Base-by-base conservation (phyloP, 2,329 filamentous ascomycete genomes). In the Xylariaceae sp. region DNA sequence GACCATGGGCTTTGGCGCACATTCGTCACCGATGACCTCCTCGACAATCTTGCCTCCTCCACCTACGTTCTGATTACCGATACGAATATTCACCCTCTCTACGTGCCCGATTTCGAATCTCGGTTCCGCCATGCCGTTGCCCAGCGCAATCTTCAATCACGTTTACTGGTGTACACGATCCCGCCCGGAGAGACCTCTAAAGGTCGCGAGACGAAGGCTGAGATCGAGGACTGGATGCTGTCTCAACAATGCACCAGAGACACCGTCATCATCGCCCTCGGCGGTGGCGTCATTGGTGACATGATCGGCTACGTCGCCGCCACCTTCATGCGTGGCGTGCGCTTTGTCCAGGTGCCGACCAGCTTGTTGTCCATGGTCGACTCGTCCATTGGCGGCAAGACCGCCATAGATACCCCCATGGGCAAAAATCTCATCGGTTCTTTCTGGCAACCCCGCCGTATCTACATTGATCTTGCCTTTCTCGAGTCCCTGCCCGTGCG, bases 1-100 rank as follows among this genome's bases (percentile, higher is more conserved):
- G 90, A 96, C 69, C 90, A 95, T 70, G 89, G 87, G 61, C 82
- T 99, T 52, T 96, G 92, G 89, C 82, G 86, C 59, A 80, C 80
- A 67, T 94, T 88, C 69, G 85, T 97, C 59, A 84, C 86, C 49
- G 74, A 85, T 62, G 92, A 99, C 72, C 80, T 99, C 53, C 77
- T 97, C 58, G 74, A 80, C 51, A 88, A 87, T 68, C 78, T 94
- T 56, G 73, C 81, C 47, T 94, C 92, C 18, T 95, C 91, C 16
- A 97, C 92, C 57, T 99, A 97, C 70, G 87, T 97, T 54, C 85
- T 99, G 57, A 89, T 99, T 66, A 97, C 94, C 71, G 94, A 99
- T 74, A 95, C 92, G 43, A 97, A 97, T 69, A 83, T 99, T 57
- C 83, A 81, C 57, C 80, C 86, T 19, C 80, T 86, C 64, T 97